These are phyloP conservation scores for Colletotrichum tofieldiae DNA, from an alignment of 2,329 filamentous ascomycete genomes.

Conservation along the genomic window DNA sequence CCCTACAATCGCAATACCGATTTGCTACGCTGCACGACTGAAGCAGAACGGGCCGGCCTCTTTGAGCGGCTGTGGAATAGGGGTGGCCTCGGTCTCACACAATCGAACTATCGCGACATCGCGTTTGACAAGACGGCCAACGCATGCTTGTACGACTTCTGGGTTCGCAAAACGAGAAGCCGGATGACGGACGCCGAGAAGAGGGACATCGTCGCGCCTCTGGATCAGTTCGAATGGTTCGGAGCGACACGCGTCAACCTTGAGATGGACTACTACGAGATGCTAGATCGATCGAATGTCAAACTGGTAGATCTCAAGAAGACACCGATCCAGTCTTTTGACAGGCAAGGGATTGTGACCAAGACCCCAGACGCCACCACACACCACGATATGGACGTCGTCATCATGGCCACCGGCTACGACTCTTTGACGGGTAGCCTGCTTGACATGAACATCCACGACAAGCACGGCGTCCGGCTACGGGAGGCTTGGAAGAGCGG, in stretches of 20 bases:
- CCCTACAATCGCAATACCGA: background rate
- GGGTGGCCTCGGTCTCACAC: slow-evolving; percentile 64
- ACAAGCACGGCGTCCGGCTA: slow-evolving; percentile 40
- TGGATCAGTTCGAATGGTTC: slow-evolving; percentile 27
- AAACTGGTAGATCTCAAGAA: slow-evolving; percentile 30
- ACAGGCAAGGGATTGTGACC: slow-evolving; percentile 19
- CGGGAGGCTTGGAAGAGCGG: slow-evolving; percentile 42
- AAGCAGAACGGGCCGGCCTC: slow-evolving; percentile 59
- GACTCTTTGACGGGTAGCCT: slow-evolving; percentile 46
- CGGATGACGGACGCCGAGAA: slow-evolving; percentile 34
- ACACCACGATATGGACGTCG: slow-evolving; percentile 30
- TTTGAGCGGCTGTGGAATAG: slow-evolving; percentile 60
- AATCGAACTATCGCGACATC: slow-evolving; percentile 55
- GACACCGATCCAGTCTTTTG: slow-evolving; percentile 22
- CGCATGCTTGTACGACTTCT: slow-evolving; percentile 33
- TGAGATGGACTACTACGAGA: slow-evolving; percentile 39
- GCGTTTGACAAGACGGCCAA: slow-evolving; percentile 22
- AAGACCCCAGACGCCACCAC: background rate
- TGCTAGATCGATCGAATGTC: slow-evolving; percentile 37
- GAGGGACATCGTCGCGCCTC: slow-evolving; percentile 32
- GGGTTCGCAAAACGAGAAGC: slow-evolving; percentile 21
- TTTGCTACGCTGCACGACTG: slow-evolving; percentile 42
- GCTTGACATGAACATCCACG: slow-evolving; percentile 45
- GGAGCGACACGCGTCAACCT: slow-evolving; percentile 7
- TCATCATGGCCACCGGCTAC: slow-evolving; percentile 46